Base-by-base conservation (phyloP, 345 rosid genomes). In the Salix udensis region DNA sequence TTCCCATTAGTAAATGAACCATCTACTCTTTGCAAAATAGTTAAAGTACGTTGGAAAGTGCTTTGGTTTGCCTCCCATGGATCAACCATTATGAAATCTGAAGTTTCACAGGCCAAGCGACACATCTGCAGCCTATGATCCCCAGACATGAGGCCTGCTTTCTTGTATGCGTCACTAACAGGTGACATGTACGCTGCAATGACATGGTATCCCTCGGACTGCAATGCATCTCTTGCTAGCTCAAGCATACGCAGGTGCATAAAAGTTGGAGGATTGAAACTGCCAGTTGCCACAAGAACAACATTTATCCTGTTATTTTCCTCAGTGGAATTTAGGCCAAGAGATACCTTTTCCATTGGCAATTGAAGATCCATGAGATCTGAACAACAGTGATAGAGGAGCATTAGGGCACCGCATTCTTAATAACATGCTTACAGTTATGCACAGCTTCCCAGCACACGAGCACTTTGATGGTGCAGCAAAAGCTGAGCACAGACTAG, bases 191-290 rank as follows among this genome's bases (percentile, higher is more conserved):
- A 96, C 76, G 91, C 97, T 67, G 93, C 97, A 83, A 94, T 85
- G 79, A 93, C 97, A 87, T 70, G 84, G 80, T 77, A 90, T 31
- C 94, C 95, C 72, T 87, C 83, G 6, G 80, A 86, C 39, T 74
- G 88, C 75, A 96, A 75, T 23, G 91, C 92, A 82, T 92, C 97
- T 78, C 92, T 91, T 1, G 95, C 98, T 76, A 96, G 80, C 86
- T 96, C 98, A 83, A 96, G 89, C 89, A 96, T 82, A 73, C 98
- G 97, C 79, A 92, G 77, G 84, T 91, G 99, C 98, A 96, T 96
- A 78, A 84, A 87, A 71, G 98, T 96, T 2, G 99, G 99, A 83
- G 99, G 99, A 82, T 92, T 96, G 91, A 96, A 96, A 82, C 96
- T 91, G 67, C 99, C 97, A 30, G 92, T 88, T 18, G 93, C 91